A percentile compares a stretch with the other conserved stretches of the same genome.
Conservation (phyloP, 139 green algal species). For the Coelastrella sp. region DNA sequence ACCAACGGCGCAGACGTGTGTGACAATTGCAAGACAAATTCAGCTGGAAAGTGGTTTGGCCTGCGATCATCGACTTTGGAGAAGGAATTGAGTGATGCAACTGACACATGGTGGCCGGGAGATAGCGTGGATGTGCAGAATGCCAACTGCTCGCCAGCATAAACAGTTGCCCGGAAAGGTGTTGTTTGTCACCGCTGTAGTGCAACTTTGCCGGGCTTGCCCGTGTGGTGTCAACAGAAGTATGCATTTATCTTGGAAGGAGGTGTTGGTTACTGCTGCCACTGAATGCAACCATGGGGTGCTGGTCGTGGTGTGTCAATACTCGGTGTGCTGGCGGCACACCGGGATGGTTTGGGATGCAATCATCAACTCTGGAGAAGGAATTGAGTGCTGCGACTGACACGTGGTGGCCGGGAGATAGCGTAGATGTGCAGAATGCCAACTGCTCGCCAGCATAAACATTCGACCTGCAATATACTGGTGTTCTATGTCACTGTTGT, state of each 20-base stretch:
- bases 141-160: not conserved
- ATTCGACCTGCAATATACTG: too few species aligned
- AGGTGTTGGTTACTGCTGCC: not conserved
- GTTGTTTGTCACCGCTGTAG: too few species aligned
- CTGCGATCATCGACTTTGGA: not conserved
- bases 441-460: not conserved
- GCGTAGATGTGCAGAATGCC: not conserved
- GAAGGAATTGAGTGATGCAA: not conserved
- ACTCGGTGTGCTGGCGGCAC: too few species aligned
- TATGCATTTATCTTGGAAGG: too few species aligned
- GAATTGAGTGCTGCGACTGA: conserved; percentile 13
- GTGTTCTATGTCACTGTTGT: too few species aligned
- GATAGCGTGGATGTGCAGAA: conserved; percentile 11
- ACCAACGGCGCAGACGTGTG: not conserved
- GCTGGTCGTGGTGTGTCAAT: too few species aligned
- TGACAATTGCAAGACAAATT: conserved; percentile 28
- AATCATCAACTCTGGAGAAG: not conserved
- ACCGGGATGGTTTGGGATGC: not conserved
- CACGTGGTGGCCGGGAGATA: conserved; percentile 19
- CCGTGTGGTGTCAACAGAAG: too few species aligned
- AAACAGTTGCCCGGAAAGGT: not conserved
- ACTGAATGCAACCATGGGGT: not conserved
- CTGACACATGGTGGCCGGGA: conserved; percentile 24
- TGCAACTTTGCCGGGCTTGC: too few species aligned
- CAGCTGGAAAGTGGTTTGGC: not conserved